Base-by-base conservation (phyloP, 768 basidiomycete species). In the Suillus americanus region DNA sequence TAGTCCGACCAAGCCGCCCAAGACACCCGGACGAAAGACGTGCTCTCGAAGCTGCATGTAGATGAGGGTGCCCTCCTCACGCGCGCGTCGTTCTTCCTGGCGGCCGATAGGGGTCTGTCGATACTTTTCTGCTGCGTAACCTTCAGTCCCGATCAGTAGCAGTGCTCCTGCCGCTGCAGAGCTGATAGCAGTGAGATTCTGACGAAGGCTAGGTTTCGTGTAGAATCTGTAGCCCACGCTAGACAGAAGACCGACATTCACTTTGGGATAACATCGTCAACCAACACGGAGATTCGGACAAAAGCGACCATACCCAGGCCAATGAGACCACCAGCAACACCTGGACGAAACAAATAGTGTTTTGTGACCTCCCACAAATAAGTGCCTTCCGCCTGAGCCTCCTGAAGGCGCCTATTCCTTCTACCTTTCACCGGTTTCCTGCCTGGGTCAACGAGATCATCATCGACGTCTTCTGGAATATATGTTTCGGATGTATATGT, bases 171-270 rank as follows among this genome's bases (percentile, higher is more conserved):
- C 82, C 65, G 85, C 75, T 46, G 86, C 77, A 64, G 86, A 77
- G 61, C 86, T 76, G 71, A 92, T 72, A 61, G 82, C 73, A 66
- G 80, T 73, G 56, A 85, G 74, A 72, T 91, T 86, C 62, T 81
- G 79, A 25, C 89, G 88, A 35, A 89, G 79, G 60, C 83, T 77
- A 23, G 88, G 88, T 38, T 85, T 78, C 4, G 79, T 80, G 75
- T 91, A 92, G 69, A 89, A 86, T 9, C 82, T 78, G 69, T 88
- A 89, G 4, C 87, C 85, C 25, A 85, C 79, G 10, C 84, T 83
- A 1, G 84, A 84, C 33, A 92, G 69, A 23, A 92, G 75, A 23
- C 91, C 91, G 67, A 92, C 77, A 74, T 93, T 93, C 56, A 90
- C 90, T 91, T 14, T 16, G 6, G 20, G 20, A 35, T 33, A 18